phyloP scores from a whole-genome alignment of 345 rosid species.

The Excoecaria agallocha region DNA sequence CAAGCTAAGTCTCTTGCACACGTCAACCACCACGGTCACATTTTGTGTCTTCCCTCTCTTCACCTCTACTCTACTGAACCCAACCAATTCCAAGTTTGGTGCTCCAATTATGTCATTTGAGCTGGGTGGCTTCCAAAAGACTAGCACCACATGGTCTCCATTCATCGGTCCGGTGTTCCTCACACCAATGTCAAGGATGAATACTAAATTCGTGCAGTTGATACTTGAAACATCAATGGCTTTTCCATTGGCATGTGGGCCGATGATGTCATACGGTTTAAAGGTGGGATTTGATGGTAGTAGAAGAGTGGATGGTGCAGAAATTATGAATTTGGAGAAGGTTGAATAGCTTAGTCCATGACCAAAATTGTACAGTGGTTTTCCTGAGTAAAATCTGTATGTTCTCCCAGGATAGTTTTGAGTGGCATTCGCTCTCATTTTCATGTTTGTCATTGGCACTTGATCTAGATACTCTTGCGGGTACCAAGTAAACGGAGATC shows the following conservation, averaged over 20 bases:
- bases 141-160: constrained; percentile 54
- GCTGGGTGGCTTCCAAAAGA: constrained; percentile 52
- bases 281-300: constrained; percentile 3
- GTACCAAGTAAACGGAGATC: constrained; percentile 54
- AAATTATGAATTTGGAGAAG: constrained; percentile 36
- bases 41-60: constrained; percentile 36
- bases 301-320: constrained; percentile 34
- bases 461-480: constrained; percentile 37
- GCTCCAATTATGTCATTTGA: constrained; percentile 28
- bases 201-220: constrained; percentile 32
- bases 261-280: background rate
- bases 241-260: background rate
- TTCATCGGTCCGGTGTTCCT: constrained; percentile 40
- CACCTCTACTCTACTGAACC: constrained; percentile 52
- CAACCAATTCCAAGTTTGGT: constrained; percentile 46
- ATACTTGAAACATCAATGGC: constrained; percentile 36
- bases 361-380: constrained; percentile 39
- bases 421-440: constrained; percentile 44
- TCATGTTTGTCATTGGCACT: constrained; percentile 56
- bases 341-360: constrained; percentile 53
- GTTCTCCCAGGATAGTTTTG: constrained; percentile 47
- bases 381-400: constrained; percentile 45
- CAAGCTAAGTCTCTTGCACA: constrained; percentile 47
- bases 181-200: constrained; percentile 36
- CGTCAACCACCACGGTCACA: constrained; percentile 39